phyloP scores from a whole-genome alignment of 257 asterid species.

The Jacaranda mimosifolia region DNA sequence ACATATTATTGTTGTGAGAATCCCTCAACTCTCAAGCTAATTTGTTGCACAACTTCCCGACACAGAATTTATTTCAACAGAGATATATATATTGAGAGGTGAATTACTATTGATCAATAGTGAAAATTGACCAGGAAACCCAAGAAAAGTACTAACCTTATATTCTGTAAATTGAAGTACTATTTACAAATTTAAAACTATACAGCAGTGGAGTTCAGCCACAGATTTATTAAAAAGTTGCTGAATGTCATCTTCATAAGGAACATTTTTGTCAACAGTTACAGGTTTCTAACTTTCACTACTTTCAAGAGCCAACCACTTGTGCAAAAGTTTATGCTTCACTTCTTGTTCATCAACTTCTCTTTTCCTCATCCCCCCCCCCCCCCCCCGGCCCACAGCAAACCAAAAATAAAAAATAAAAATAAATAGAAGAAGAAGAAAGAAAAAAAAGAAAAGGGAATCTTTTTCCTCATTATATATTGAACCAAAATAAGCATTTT shows the following conservation, averaged over 20 bases:
- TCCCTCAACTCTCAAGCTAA: too few species aligned
- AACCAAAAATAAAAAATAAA: too few species aligned
- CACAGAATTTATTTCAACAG: too few species aligned
- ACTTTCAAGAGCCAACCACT: slow-evolving; percentile 27
- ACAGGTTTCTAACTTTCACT: slow-evolving; percentile 39
- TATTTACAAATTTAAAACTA: background rate
- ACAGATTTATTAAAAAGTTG: slow-evolving; percentile 34
- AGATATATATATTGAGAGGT: too few species aligned
- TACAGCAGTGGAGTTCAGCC: slow-evolving; percentile 19
- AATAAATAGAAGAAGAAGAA: too few species aligned
- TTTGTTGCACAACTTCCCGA: too few species aligned
- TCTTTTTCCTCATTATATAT: too few species aligned
- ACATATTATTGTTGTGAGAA: too few species aligned
- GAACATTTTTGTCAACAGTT: slow-evolving; percentile 32
- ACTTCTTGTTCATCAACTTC: background rate
- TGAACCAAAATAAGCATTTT: too few species aligned
- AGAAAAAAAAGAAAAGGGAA: too few species aligned
- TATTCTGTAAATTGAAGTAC: slow-evolving; percentile 13
- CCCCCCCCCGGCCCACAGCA: too few species aligned
- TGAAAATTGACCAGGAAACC: background rate
- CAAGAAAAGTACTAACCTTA: background rate
- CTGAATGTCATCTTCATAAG: slow-evolving; percentile 45
- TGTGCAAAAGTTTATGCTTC: slow-evolving; percentile 27
- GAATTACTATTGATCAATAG: background rate
- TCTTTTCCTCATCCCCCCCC: background rate